phyloP scores from a whole-genome alignment of 2,329 filamentous ascomycete genomes.

The Diaporthe caulivora region DNA sequence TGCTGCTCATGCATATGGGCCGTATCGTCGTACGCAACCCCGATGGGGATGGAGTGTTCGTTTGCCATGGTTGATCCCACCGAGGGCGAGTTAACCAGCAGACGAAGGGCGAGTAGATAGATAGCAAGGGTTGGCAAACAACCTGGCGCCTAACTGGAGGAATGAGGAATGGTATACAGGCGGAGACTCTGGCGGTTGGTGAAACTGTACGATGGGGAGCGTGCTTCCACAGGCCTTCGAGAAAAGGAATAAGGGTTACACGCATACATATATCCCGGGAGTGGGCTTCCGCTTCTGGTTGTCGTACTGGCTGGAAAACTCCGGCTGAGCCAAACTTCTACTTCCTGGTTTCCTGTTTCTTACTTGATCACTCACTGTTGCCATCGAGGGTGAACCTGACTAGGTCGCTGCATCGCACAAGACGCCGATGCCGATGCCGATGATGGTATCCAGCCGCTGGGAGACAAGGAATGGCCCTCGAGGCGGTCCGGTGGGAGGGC shows the following conservation, averaged over 20 bases:
- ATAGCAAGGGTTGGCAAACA: neutral
- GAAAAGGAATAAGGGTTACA: neutral
- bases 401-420: neutral
- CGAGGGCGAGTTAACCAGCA: neutral
- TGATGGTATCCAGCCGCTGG: constrained; percentile 26
- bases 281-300: constrained; percentile 1
- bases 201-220: neutral
- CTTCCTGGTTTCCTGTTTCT: constrained; percentile 2
- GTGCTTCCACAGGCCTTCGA: neutral
- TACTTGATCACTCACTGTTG: neutral
- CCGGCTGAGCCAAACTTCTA: constrained; percentile 14
- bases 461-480: constrained; percentile 22
- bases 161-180: neutral
- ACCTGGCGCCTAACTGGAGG: neutral
- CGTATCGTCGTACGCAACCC: constrained; percentile 16
- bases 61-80: constrained; percentile 13
- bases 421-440: neutral
- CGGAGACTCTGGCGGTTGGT: neutral
- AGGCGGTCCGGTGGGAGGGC: neutral
- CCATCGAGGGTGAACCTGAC: constrained; percentile 23
- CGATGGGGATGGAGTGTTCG: constrained; percentile 23
- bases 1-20: neutral
- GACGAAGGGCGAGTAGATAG: neutral
- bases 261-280: constrained; percentile 23
- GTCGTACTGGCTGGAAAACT: neutral